These are phyloP conservation scores for Dictyophora rubrovolvata DNA, from an alignment of 768 basidiomycete species.

Conservation along the genomic window DNA sequence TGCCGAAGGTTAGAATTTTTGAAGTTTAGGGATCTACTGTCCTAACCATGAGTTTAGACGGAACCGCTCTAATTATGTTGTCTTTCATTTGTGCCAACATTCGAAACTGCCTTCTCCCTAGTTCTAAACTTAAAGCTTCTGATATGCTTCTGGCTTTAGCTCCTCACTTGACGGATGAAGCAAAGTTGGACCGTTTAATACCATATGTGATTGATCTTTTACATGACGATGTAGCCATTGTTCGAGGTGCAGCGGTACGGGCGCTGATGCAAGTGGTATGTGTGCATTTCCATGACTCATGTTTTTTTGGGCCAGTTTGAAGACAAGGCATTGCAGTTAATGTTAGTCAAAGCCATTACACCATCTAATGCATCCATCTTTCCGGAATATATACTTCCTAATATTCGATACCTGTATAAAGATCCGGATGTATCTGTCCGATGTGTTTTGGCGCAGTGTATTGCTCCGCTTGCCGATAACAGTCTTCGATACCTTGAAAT, in stretches of 20 bases:
- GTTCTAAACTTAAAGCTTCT: constrained; percentile 75
- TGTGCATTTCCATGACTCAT: constrained; percentile 11
- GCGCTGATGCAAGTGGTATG: constrained; percentile 78
- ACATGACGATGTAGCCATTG: constrained; percentile 74
- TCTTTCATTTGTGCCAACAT: constrained; percentile 83
- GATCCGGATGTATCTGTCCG: constrained; percentile 83
- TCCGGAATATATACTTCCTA: constrained; percentile 92
- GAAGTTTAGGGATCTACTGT: background rate
- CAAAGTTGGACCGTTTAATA: constrained; percentile 85
- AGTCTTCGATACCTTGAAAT: constrained; percentile 87
- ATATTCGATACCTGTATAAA: constrained; percentile 69
- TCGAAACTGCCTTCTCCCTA: constrained; percentile 76
- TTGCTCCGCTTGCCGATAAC: constrained; percentile 77
- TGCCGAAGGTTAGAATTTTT: constrained; percentile 42
- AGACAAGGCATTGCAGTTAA: constrained; percentile 18
- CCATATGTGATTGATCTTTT: constrained; percentile 86
- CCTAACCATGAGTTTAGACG: constrained; percentile 43
- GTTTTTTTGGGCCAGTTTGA: background rate
- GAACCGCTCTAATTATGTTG: constrained; percentile 80
- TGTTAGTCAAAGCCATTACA: constrained; percentile 19
- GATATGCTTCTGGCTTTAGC: constrained; percentile 80
- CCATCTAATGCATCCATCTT: constrained; percentile 48
- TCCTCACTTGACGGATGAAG: constrained; percentile 83
- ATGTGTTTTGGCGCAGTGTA: constrained; percentile 71
- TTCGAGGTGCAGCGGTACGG: constrained; percentile 70